Evolutionary conservation across 345 rosid species (phyloP).

Genomic region (Bruguiera sexangula): DNA sequence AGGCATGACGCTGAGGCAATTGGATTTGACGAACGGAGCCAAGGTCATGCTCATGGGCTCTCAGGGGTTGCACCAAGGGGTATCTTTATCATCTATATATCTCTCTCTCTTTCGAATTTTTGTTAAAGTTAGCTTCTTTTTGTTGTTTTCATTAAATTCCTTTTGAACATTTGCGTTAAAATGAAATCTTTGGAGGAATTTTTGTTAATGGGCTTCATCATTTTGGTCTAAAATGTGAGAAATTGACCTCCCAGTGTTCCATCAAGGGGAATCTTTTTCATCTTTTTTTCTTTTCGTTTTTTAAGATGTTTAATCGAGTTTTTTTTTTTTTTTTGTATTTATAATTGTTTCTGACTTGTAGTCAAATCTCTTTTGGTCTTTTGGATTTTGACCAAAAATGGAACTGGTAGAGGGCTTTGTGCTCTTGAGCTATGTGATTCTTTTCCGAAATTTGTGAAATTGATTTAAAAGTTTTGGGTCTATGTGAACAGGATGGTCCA

Average conservation of each 20-base stretch:
- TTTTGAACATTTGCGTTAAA: no score
- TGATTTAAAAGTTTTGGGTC: conserved; percentile 6
- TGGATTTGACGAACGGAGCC: conserved; percentile 60
- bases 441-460: background rate
- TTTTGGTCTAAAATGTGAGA: no score
- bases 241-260: no score
- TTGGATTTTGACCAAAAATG: background rate
- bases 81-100: conserved; percentile 14
- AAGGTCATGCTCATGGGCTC: conserved; percentile 89
- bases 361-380: background rate
- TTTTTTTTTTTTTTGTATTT: no score
- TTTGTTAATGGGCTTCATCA: no score
- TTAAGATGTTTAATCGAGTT: no score
- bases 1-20: conserved; percentile 56
- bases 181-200: no score
- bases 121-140: background rate
- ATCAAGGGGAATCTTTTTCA: no score
- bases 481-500: conserved; percentile 61
- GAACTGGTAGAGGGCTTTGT: background rate
- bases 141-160: background rate
- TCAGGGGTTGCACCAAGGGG: conserved; percentile 97
- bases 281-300: no score
- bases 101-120: background rate
- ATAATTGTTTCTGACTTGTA: no score
- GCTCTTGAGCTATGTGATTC: background rate